These are phyloP conservation scores for Litsea cubeba DNA, from an alignment of 164 flowering plant species.

Conservation along the genomic window DNA sequence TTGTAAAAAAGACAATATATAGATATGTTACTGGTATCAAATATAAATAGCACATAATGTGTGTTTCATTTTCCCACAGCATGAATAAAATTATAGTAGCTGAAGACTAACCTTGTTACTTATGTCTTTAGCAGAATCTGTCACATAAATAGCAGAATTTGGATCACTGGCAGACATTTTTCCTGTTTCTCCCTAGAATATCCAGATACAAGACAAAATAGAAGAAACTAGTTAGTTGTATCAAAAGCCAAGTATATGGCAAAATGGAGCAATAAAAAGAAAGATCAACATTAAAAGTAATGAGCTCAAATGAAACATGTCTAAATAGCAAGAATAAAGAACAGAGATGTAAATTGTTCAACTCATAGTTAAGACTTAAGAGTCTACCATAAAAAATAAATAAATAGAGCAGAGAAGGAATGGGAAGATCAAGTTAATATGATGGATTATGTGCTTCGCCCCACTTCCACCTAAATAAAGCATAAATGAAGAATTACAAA, in stretches of 20 bases:
- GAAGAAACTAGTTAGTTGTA: neutral
- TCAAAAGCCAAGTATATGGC: neutral
- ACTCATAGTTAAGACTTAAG: neutral
- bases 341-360: neutral
- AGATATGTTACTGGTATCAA: neutral
- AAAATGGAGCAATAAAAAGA: neutral
- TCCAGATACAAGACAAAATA: neutral
- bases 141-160: conserved; percentile 94
- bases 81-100: neutral
- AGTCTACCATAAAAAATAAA: neutral
- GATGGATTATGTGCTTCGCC: neutral
- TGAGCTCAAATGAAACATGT: neutral
- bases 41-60: neutral
- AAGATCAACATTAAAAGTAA: too few relatives aligned
- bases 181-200: conserved; percentile 84
- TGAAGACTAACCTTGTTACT: conserved; percentile 61
- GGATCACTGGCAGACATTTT: conserved; percentile 99
- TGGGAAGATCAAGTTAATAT: neutral
- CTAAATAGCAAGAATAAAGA: neutral
- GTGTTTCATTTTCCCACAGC: neutral
- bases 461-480: neutral
- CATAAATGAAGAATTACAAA: neutral
- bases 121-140: conserved; percentile 78
- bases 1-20: neutral
- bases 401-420: neutral